Base-by-base conservation (phyloP, 306 rosid species). In the Begonia fuchsioides region DNA sequence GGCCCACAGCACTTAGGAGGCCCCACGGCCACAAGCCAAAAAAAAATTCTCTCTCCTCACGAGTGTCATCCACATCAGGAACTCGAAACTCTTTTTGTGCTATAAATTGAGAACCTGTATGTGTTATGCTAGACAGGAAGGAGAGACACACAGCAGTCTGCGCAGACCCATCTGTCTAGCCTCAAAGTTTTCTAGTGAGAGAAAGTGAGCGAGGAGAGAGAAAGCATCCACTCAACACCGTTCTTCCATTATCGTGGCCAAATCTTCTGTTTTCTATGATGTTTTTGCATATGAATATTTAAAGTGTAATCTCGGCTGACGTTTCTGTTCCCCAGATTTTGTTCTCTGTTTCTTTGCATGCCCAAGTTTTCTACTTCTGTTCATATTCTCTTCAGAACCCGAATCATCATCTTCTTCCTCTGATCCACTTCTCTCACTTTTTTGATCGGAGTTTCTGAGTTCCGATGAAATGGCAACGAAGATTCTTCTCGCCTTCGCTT, bases 281-380 rank as follows among this genome's bases (percentile, higher is more conserved):
- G 65, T 59, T 71, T 70, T 63, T 81, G 80, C 74, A 68, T 67
- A 66, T 61, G 58, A 66, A 87, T 86, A 86, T 78, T 61, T 64
- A 71, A 69, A 80, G 80, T 63, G 38, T 47, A 76, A 80, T 76
- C 76, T 47, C 11, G 50, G 68, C 85, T 73, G 73, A 80, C 82
- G 92, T 75, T 75, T 50, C 54, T 47, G 48, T 18, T 73, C 63
- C 51, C 64, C 53, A 69, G 71, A 72, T 79, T 76, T 66, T 66
- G 49, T 73, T 74, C 78, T 65, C 57, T 64, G 39, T 57, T 59
- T 35, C 45, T 54, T 39, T 43, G 47, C 52, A 58, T 62, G 35
- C 65, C 10, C 5, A 13, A 26, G 32, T 3, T 62, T 53, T 51
- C 57, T 53, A 15, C 60, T 49, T 56, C 58, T 48, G 38, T 53